A percentile compares a stretch with the other conserved stretches of the same genome.
Conservation (phyloP, 495 filamentous ascomycete genomes). For the Wilcoxina mikolae region DNA sequence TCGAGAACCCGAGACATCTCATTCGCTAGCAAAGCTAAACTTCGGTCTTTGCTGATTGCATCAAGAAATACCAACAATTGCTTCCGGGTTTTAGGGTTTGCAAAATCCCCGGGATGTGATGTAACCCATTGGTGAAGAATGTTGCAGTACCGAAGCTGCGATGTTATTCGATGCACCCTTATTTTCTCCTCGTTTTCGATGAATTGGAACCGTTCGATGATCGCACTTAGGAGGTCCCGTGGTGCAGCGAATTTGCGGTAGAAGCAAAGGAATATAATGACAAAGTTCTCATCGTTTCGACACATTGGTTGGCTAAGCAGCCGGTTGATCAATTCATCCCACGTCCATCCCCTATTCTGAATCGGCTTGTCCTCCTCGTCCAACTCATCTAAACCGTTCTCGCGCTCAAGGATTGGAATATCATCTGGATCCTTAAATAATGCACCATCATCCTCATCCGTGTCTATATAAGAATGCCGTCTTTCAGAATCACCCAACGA, state of each 20-base stretch:
- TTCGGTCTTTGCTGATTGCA: constrained; percentile 49
- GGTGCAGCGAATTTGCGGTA: constrained; percentile 90
- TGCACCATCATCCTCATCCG: constrained; percentile 44
- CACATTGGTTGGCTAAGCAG: constrained; percentile 67
- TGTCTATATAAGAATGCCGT: constrained; percentile 40
- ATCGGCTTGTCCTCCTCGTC: constrained; percentile 26
- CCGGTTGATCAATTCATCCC: constrained; percentile 80
- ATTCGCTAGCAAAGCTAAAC: constrained; percentile 66
- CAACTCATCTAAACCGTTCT: constrained; percentile 23
- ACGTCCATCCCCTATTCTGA: constrained; percentile 49
- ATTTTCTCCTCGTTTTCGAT: constrained; percentile 46
- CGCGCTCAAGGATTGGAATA: constrained; percentile 44
- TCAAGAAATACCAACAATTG: constrained; percentile 56
- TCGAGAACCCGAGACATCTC: constrained; percentile 58
- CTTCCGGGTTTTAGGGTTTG: constrained; percentile 56
- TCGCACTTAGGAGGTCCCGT: constrained; percentile 52
- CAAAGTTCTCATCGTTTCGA: constrained; percentile 72
- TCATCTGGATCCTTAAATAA: constrained; percentile 44
- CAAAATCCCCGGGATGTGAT: constrained; percentile 87
- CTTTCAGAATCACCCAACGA: constrained; percentile 24
- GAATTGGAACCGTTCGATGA: constrained; percentile 58
- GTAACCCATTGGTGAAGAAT: constrained; percentile 79
- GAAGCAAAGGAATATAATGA: constrained; percentile 74
- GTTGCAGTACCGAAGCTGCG: constrained; percentile 69
- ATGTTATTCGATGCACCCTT: constrained; percentile 51